Conservation (phyloP, 2,329 filamentous ascomycete genomes). For the Xylaria sp. region DNA sequence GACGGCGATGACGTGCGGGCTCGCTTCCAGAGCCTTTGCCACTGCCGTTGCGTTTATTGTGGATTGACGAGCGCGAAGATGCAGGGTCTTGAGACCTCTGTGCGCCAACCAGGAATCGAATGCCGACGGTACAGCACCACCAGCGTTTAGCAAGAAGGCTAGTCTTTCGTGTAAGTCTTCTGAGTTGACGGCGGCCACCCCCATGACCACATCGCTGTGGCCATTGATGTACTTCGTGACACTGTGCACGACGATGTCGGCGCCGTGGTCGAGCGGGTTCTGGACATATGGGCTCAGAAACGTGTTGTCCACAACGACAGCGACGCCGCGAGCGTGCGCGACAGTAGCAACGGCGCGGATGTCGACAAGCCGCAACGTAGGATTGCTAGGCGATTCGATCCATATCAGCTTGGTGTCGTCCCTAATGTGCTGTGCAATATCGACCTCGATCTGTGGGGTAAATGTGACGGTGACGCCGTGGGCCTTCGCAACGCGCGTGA, state of each 20-base stretch:
- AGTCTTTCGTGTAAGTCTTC: slow-evolving; percentile 80
- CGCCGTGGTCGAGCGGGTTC: slow-evolving; percentile 93
- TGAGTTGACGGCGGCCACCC: slow-evolving; percentile 93
- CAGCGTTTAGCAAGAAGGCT: slow-evolving; percentile 94
- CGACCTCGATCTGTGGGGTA: slow-evolving; percentile 88
- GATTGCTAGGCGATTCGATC: slow-evolving; percentile 97
- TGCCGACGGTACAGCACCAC: slow-evolving; percentile 90
- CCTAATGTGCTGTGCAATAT: slow-evolving; percentile 85
- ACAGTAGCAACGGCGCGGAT: slow-evolving; percentile 84
- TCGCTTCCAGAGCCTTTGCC: slow-evolving; percentile 79
- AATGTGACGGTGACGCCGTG: slow-evolving; percentile 96
- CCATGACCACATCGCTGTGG: slow-evolving; percentile 97
- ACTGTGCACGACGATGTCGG: slow-evolving; percentile 95
- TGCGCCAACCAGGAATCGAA: slow-evolving; percentile 99
- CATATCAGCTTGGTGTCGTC: slow-evolving; percentile 93
- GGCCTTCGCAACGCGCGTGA: slow-evolving; percentile 95
- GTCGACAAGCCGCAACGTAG: slow-evolving; percentile 91
- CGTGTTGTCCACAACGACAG: slow-evolving; percentile 99
- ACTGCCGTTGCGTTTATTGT: slow-evolving; percentile 82
- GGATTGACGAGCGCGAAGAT: slow-evolving; percentile 89
- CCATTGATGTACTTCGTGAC: slow-evolving; percentile 99
- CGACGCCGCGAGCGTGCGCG: slow-evolving; percentile 87
- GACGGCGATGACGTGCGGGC: slow-evolving; percentile 84
- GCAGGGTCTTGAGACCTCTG: slow-evolving; percentile 94
- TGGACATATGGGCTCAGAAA: slow-evolving; percentile 97